phyloP scores from a whole-genome alignment of 768 basidiomycete species.

The Suillus hirtellus region DNA sequence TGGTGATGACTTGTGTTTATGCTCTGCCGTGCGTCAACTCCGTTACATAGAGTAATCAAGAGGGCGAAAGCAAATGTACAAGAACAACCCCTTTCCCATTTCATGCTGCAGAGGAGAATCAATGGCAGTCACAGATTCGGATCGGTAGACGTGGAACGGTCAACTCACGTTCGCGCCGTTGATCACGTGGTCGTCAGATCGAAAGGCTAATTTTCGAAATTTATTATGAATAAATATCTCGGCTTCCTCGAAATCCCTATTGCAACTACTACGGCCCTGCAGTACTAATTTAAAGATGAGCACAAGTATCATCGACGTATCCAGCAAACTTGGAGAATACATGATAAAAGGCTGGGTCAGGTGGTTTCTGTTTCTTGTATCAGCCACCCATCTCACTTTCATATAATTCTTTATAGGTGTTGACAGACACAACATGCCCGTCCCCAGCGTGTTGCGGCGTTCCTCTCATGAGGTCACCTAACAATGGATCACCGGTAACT shows the following conservation, averaged over 20 bases:
- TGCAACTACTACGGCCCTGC: neutral
- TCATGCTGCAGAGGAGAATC: constrained; percentile 28
- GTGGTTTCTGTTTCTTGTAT: constrained; percentile 5
- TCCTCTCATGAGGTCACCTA: constrained; percentile 77
- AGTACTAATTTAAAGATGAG: constrained; percentile 39
- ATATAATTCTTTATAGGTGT: constrained; percentile 39
- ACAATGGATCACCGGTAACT: constrained; percentile 41
- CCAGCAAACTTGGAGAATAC: constrained; percentile 64
- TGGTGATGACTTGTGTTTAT: constrained; percentile 14
- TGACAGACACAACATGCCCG: constrained; percentile 67
- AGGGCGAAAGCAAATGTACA: constrained; percentile 45
- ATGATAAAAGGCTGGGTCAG: constrained; percentile 80
- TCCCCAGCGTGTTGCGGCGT: constrained; percentile 52
- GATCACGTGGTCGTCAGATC: constrained; percentile 3
- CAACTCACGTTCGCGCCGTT: neutral
- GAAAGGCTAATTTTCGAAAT: neutral
- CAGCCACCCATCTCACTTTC: constrained; percentile 4
- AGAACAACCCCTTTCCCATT: constrained; percentile 51
- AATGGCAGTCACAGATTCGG: constrained; percentile 17
- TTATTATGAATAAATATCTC: neutral
- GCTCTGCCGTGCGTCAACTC: constrained; percentile 15
- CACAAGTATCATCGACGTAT: constrained; percentile 53
- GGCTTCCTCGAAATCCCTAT: constrained; percentile 1
- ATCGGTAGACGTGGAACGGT: constrained; percentile 35
- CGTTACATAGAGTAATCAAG: constrained; percentile 37